Percentiles rank a stretch among this genome's conserved stretches.
These are phyloP conservation scores for Ceratobasidium sp. DNA, from an alignment of 1,284 basidiomycete genomes.

Conservation along the genomic window DNA sequence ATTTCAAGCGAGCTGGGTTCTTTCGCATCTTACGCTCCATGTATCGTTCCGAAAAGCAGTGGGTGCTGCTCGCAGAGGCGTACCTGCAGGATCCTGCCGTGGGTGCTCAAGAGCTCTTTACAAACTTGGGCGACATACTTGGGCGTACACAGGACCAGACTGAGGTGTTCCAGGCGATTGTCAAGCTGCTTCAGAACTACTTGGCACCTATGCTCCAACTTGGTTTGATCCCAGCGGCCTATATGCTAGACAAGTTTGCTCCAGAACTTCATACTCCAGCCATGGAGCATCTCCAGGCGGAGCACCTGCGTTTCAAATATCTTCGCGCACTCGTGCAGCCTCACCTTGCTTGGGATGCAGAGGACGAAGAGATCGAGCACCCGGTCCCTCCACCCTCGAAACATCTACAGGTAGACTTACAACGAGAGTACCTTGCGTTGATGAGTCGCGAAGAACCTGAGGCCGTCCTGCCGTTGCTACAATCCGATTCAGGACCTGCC, in stretches of 20 bases:
- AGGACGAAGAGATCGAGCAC: constrained; percentile 45
- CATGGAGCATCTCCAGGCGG: constrained; percentile 63
- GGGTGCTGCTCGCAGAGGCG: constrained; percentile 79
- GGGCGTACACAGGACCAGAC: constrained; percentile 50
- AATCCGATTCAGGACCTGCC: constrained; percentile 67
- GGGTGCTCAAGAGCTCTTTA: constrained; percentile 73
- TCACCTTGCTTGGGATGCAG: constrained; percentile 59
- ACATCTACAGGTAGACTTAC: constrained; percentile 60
- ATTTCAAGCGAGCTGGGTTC: constrained; percentile 90
- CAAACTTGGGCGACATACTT: constrained; percentile 76
- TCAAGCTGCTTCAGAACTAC: constrained; percentile 10
- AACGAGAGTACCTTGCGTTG: constrained; percentile 79
- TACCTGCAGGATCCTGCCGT: constrained; percentile 83
- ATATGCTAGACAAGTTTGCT: constrained; percentile 78
- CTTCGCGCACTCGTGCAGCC: constrained; percentile 82
- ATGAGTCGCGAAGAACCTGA: constrained; percentile 79
- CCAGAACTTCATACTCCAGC: constrained; percentile 74
- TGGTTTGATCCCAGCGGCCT: constrained; percentile 76
- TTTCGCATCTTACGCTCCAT: constrained; percentile 88
- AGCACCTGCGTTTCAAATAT: constrained; percentile 78
- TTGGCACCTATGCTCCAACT: constrained; percentile 73
- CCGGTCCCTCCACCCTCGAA: constrained; percentile 57
- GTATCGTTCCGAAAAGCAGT: constrained; percentile 81
- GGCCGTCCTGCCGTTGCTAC: constrained; percentile 76
- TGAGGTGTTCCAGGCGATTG: neutral